These are phyloP conservation scores for Pseudopithomyces maydicus DNA, from an alignment of 2,329 filamentous ascomycete species.

Conservation along the genomic window DNA sequence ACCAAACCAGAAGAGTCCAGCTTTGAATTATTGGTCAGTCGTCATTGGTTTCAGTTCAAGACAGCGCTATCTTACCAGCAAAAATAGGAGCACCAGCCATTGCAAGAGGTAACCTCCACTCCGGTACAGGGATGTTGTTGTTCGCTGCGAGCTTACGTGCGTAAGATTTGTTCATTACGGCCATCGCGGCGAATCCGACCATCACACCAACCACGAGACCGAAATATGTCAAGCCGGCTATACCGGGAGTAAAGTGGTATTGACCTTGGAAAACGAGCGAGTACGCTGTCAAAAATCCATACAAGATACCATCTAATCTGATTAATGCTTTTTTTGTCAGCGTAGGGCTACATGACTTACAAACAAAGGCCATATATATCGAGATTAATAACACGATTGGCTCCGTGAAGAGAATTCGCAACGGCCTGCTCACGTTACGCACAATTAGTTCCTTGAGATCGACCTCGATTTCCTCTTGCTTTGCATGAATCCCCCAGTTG, in stretches of 20 bases:
- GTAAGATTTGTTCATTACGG: conserved; percentile 69
- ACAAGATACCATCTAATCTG: conserved; percentile 71
- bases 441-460: conserved; percentile 56
- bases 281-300: conserved; percentile 85
- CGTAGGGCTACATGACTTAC: conserved; percentile 17
- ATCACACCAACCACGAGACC: conserved; percentile 80
- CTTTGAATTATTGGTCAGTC: conserved; percentile 1
- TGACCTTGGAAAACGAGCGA: conserved; percentile 76
- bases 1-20: conserved; percentile 47
- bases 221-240: conserved; percentile 80
- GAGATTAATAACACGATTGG: conserved; percentile 55
- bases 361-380: conserved; percentile 52
- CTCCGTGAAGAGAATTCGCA: conserved; percentile 56
- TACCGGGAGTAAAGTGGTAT: conserved; percentile 71
- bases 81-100: conserved; percentile 58
- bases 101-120: conserved; percentile 62
- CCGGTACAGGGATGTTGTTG: conserved; percentile 58
- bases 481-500: conserved; percentile 68
- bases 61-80: conserved; percentile 16
- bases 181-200: conserved; percentile 67
- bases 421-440: conserved; percentile 59
- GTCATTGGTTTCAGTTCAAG: neutral
- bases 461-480: conserved; percentile 59
- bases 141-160: conserved; percentile 52
- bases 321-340: conserved; percentile 2